Base-by-base conservation (phyloP, 2,329 filamentous ascomycete genomes). In the Capronia coronata region DNA sequence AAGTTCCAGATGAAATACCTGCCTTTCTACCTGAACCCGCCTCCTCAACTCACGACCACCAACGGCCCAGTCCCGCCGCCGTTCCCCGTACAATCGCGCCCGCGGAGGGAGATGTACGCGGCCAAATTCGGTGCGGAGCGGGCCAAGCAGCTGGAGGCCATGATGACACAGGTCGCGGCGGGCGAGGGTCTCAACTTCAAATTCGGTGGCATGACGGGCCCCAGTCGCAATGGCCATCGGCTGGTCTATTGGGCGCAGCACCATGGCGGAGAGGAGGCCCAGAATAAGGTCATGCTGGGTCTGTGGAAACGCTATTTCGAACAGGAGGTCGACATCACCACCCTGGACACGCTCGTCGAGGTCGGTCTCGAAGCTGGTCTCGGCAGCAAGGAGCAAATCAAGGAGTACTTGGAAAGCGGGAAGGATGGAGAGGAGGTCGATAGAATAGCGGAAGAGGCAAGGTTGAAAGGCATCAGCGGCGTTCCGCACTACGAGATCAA, bases 401-500 rank as follows among this genome's bases (percentile, higher is more conserved):
- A 68, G 61, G 68, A 62, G 38, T 79, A 80, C 74, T 65, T 85
- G 43, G 68, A 71, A 34, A 70, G 71, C 40, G 77, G 74, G 8
- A 67, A 69, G 40, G 82, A 80, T 1, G 79, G 77, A 0, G 65
- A 69, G 1, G 75, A 77, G 59, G 79, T 83, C 19, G 79, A 83
- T 62, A 59, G 59, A 32, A 76, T 82, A 61, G 79, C 79, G 4
- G 62, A 67, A 22, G 68, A 74, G 56, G 75, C 79, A 32, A 49
- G 50, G 62, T 67, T 63, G 66, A 72, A 75, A 61, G 71, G 73
- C 47, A 74, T 90, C 32, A 74, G 68, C 46, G 85, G 85, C 0
- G 87, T 93, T 54, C 86, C 87, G 5, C 79, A 86, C 64, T 90
- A 87, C 64, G 80, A 80, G 10, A 77, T 93, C 55, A 83, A 90